Percentiles rank a stretch among this genome's conserved stretches.
These are phyloP conservation scores for Mucor circinelloides DNA, from an alignment of 371 early-diverging fungal genomes.

Conservation along the genomic window DNA sequence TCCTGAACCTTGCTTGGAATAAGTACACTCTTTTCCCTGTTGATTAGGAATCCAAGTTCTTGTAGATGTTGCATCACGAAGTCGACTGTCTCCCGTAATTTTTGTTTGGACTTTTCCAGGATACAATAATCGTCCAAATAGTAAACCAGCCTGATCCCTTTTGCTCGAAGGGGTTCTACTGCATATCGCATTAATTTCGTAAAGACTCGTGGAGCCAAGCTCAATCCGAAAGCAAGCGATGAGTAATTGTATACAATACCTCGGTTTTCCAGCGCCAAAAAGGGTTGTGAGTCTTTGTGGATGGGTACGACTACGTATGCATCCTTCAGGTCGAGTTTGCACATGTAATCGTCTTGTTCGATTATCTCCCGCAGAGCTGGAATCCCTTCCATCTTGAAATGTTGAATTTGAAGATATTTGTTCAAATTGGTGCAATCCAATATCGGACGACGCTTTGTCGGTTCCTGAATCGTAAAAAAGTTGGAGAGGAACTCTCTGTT, in stretches of 20 bases:
- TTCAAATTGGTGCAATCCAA: conserved; percentile 1
- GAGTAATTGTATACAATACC: too few species aligned
- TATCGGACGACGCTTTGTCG: not conserved
- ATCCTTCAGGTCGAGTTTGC: conserved; percentile 15
- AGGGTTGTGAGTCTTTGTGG: conserved; percentile 2
- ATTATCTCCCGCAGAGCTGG: conserved; percentile 10
- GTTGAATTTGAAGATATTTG: not conserved
- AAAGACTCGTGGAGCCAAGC: too few species aligned
- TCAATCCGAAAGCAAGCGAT: too few species aligned
- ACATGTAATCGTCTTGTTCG: conserved; percentile 8
- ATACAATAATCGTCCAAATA: conserved; percentile 21
- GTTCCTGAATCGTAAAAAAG: conserved; percentile 6
- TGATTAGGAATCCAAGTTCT: conserved; percentile 15
- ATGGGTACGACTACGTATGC: conserved; percentile 13
- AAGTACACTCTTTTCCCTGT: conserved; percentile 12
- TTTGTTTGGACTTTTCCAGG: not conserved
- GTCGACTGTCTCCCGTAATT: not conserved
- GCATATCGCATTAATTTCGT: too few species aligned
- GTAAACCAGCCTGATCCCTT: conserved; percentile 15
- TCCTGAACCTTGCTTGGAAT: conserved; percentile 9
- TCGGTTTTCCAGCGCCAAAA: not conserved
- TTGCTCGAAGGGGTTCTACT: not conserved
- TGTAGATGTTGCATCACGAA: conserved; percentile 1
- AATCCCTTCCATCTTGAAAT: conserved; percentile 14
- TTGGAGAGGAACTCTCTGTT: not conserved